Evolutionary conservation across 805 yeast genomes (phyloP).

Genomic region (Geotrichum ghanense): DNA sequence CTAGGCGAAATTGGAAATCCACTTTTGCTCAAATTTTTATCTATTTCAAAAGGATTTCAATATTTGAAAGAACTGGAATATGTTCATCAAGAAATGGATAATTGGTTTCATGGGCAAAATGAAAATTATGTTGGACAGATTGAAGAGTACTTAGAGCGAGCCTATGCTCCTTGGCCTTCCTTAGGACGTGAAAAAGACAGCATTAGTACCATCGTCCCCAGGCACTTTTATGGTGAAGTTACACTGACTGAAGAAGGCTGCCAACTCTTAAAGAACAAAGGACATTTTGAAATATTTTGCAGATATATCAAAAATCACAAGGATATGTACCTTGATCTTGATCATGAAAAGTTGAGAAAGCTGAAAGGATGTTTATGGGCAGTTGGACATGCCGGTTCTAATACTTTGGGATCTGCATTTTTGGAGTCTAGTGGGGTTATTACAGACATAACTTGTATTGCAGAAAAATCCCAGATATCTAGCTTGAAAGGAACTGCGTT

Average conservation of each 20-base stretch:
- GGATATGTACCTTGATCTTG: conserved; percentile 14
- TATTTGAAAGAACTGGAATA: conserved; percentile 49
- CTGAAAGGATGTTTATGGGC: conserved; percentile 81
- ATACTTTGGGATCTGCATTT: conserved; percentile 53
- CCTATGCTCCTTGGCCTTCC: conserved; percentile 10
- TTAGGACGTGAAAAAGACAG: not conserved
- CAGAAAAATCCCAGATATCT: conserved; percentile 37
- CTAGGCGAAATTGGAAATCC: conserved; percentile 42
- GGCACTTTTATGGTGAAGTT: conserved; percentile 70
- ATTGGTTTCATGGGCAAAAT: conserved; percentile 43
- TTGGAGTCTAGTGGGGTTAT: conserved; percentile 42
- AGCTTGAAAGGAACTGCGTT: conserved; percentile 68
- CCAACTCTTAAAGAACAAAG: conserved; percentile 41
- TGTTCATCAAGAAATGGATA: conserved; percentile 51
- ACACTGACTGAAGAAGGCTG: conserved; percentile 77
- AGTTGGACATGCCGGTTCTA: conserved; percentile 69
- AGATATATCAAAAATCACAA: conserved; percentile 18
- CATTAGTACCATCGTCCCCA: conserved; percentile 27
- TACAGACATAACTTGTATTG: conserved; percentile 41
- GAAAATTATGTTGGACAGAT: conserved; percentile 24
- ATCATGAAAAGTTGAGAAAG: conserved; percentile 30
- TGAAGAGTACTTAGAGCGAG: conserved; percentile 22
- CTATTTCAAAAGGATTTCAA: conserved; percentile 58
- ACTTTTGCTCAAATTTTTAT: conserved; percentile 50
- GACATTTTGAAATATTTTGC: conserved; percentile 26